These are phyloP conservation scores for Candida michaelii DNA, from an alignment of 805 yeast species.

Conservation along the genomic window DNA sequence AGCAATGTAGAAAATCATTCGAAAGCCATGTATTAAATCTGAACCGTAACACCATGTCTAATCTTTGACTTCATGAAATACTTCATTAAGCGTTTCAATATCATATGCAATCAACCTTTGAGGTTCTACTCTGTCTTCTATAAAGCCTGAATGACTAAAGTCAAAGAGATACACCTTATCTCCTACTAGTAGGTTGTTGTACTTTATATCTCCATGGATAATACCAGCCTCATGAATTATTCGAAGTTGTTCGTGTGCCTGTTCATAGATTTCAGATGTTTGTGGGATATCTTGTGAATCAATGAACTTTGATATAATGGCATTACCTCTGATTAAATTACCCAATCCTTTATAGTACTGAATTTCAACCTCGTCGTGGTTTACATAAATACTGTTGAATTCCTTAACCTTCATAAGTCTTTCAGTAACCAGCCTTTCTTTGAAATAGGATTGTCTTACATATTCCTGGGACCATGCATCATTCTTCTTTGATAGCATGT, in stretches of 20 bases:
- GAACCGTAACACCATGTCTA: no score
- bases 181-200: neutral
- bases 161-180: slow-evolving; percentile 1
- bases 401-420: neutral
- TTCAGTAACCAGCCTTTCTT: neutral
- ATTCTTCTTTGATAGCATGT: neutral
- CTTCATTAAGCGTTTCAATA: no score
- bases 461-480: neutral
- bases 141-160: slow-evolving; percentile 6
- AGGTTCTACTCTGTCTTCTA: no score
- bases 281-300: neutral
- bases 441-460: neutral
- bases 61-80: no score
- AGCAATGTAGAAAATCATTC: no score
- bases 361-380: neutral
- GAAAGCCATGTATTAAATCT: no score
- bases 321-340: neutral
- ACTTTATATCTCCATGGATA: neutral
- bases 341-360: neutral
- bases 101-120: no score
- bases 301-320: neutral
- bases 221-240: neutral
- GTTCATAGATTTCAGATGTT: neutral
- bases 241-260: neutral
- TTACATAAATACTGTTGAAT: neutral